Evolutionary conservation across 2,329 filamentous ascomycete species (phyloP).

Genomic region (Dothideomycetidae sp.): DNA sequence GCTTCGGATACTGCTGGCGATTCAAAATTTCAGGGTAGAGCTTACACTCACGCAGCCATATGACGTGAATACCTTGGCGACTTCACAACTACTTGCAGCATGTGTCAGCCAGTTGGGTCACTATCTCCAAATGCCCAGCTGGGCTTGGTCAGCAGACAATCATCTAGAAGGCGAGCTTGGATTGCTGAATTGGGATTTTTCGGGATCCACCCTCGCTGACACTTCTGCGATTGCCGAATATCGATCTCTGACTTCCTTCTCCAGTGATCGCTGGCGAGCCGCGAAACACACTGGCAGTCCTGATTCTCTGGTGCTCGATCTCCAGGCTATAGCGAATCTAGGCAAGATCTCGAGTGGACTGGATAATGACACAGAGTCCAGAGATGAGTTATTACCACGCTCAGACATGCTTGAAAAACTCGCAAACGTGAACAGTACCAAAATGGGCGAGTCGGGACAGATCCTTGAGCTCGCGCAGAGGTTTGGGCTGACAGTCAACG

Average conservation of each 20-base stretch:
- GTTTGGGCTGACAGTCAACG: constrained; percentile 49
- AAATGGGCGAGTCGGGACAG: constrained; percentile 6
- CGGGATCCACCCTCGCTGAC: constrained; percentile 5
- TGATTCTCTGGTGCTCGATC: background rate
- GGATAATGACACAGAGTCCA: background rate
- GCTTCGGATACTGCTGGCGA: constrained; percentile 39
- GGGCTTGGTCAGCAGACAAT: constrained; percentile 38
- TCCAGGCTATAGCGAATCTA: background rate
- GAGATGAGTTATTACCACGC: background rate
- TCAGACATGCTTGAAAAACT: background rate
- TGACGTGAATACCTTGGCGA: background rate
- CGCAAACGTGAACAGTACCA: background rate
- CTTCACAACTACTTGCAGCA: constrained; percentile 39
- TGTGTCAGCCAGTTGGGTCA: constrained; percentile 64
- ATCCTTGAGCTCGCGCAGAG: constrained; percentile 48
- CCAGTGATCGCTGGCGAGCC: constrained; percentile 20
- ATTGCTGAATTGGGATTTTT: constrained; percentile 25
- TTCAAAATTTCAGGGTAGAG: constrained; percentile 85
- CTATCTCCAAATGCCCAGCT: constrained; percentile 65
- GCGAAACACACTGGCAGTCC: background rate
- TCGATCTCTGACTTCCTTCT: constrained; percentile 35
- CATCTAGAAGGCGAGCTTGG: constrained; percentile 49
- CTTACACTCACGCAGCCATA: constrained; percentile 46
- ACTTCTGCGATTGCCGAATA: constrained; percentile 33
- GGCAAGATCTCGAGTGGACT: background rate